Conservation (phyloP, 2,329 filamentous ascomycete species). For the Neurospora sp. region DNA sequence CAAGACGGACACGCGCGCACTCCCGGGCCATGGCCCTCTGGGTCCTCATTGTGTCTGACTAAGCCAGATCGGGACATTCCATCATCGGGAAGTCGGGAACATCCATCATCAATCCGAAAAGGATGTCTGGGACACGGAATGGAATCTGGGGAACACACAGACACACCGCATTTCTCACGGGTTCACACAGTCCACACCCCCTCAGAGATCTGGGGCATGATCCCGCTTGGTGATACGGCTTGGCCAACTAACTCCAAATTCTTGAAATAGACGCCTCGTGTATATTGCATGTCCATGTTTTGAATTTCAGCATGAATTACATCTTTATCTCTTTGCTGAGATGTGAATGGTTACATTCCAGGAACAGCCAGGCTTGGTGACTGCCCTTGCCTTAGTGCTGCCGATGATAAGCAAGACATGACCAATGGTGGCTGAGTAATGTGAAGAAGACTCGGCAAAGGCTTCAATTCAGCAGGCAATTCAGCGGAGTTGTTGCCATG, state of each 20-base stretch:
- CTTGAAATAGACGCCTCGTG: not conserved
- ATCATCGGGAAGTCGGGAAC: not conserved
- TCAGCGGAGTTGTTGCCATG: too few relatives aligned
- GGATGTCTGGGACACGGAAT: not conserved
- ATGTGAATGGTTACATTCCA: not conserved
- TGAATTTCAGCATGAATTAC: not conserved
- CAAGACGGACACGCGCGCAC: not conserved
- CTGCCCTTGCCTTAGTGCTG: not conserved
- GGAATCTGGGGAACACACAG: not conserved
- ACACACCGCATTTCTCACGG: not conserved
- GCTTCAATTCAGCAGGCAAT: not conserved
- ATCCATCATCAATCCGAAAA: not conserved
- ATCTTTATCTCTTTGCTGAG: not conserved
- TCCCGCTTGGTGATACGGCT: not conserved
- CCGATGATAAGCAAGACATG: not conserved
- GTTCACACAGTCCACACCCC: not conserved
- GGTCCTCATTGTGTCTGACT: not conserved
- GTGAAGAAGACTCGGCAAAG: not conserved
- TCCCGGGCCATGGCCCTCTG: not conserved
- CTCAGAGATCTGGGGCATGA: not conserved
- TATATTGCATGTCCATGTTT: not conserved
- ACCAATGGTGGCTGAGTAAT: not conserved
- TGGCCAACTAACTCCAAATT: not conserved
- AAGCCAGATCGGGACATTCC: not conserved
- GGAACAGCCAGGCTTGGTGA: not conserved